Percentiles rank a stretch among this genome's conserved stretches.
Conservation (phyloP, 352 stramenopile genomes). For the Globisporangium paddicum region DNA sequence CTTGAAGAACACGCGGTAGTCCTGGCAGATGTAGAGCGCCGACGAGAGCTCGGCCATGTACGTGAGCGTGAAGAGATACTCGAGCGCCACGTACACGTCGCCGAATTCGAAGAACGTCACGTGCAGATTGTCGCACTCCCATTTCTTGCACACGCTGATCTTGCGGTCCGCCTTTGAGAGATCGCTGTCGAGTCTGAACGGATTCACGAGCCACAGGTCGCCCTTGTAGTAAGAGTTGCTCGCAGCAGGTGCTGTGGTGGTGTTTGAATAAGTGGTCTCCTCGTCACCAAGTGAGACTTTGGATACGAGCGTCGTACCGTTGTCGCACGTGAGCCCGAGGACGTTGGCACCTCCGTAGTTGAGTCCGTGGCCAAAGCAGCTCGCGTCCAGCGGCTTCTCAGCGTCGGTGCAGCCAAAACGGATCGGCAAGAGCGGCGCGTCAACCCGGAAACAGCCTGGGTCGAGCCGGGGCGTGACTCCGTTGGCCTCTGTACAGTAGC, state of each 20-base stretch:
- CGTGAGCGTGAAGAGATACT: conserved; percentile 68
- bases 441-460: conserved; percentile 52
- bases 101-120: conserved; percentile 72
- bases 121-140: conserved; percentile 71
- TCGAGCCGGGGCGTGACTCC: conserved; percentile 32
- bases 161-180: conserved; percentile 29
- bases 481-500: conserved; percentile 36
- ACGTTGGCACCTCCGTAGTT: conserved; percentile 43
- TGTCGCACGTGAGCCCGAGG: conserved; percentile 46
- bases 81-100: conserved; percentile 37
- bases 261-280: background rate
- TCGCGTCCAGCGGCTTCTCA: conserved; percentile 31
- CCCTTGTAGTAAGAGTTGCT: conserved; percentile 14
- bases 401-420: conserved; percentile 40
- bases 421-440: conserved; percentile 28
- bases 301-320: conserved; percentile 14
- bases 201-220: conserved; percentile 33
- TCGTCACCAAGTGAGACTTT: conserved; percentile 1
- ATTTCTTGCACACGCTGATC: conserved; percentile 63
- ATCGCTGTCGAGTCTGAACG: conserved; percentile 46
- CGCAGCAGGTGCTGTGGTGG: no score
- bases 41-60: conserved; percentile 55
- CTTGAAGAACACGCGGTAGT: conserved; percentile 47
- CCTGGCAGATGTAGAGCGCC: conserved; percentile 30
- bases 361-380: conserved; percentile 46